Evolutionary conservation across 169 alveolate genomes (phyloP).

Genomic region (Plasmodium sp.): DNA sequence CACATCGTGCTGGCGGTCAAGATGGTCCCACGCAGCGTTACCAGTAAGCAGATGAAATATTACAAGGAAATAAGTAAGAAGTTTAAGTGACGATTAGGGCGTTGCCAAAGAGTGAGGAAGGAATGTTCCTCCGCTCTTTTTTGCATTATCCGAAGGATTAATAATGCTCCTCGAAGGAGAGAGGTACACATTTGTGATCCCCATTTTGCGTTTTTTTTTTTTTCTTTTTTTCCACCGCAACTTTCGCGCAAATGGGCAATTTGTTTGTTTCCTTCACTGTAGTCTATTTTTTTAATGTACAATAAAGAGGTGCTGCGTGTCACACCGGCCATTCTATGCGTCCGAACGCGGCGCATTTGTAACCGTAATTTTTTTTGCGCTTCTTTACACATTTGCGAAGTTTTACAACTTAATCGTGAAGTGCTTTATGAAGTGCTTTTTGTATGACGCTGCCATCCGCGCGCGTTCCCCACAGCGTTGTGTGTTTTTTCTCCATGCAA

Average conservation of each 20-base stretch:
- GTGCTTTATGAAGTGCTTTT: background rate
- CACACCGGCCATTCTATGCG: background rate
- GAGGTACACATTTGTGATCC: background rate
- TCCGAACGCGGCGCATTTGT: background rate
- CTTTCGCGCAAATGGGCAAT: background rate
- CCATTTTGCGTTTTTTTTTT: background rate
- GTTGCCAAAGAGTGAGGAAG: background rate
- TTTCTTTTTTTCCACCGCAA: background rate
- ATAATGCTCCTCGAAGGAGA: background rate
- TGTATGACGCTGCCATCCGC: background rate
- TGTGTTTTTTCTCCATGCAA: background rate
- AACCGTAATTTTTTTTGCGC: background rate
- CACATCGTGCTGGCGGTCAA: slow-evolving; percentile 48
- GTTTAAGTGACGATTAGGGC: slow-evolving; percentile 12
- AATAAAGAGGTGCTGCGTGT: background rate
- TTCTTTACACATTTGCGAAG: background rate
- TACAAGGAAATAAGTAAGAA: slow-evolving; percentile 68
- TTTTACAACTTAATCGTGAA: background rate
- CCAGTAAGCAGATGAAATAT: slow-evolving; percentile 33
- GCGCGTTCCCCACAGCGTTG: background rate
- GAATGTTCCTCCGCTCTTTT: background rate
- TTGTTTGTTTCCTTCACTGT: background rate
- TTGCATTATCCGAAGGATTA: background rate
- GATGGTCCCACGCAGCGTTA: slow-evolving; percentile 61
- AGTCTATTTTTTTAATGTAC: background rate